A percentile compares a stretch with the other conserved stretches of the same genome.
These are phyloP conservation scores for Phytophthora pseudosyringae DNA, from an alignment of 352 stramenopile species.

Conservation along the genomic window DNA sequence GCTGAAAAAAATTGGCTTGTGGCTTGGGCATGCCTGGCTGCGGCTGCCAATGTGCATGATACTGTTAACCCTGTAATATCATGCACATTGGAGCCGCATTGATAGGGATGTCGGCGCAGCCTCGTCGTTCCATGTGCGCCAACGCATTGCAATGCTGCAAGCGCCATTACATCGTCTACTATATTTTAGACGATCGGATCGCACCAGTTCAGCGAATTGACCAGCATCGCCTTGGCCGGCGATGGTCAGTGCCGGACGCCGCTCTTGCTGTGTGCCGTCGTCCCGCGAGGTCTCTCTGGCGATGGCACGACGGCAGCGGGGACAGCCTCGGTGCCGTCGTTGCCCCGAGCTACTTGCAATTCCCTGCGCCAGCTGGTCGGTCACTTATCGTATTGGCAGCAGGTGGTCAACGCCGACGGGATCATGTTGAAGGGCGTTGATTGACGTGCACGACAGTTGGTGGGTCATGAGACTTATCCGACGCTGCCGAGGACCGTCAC, in stretches of 20 bases:
- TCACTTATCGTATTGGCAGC: too few relatives aligned
- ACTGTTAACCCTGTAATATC: too few relatives aligned
- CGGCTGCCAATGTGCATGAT: background rate
- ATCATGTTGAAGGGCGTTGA: slow-evolving; percentile 20
- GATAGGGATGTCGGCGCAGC: slow-evolving; percentile 8
- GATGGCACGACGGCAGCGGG: slow-evolving; percentile 13
- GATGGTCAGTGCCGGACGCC: background rate
- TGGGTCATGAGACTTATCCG: slow-evolving; percentile 2
- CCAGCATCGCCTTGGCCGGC: background rate
- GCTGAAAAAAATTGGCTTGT: slow-evolving; percentile 18
- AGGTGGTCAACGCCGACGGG: slow-evolving; percentile 20
- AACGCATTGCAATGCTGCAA: background rate
- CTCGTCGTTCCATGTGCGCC: background rate
- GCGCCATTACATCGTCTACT: slow-evolving; percentile 2
- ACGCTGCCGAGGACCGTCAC: background rate
- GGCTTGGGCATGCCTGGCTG: too few relatives aligned
- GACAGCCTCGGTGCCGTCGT: slow-evolving; percentile 11
- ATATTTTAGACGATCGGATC: background rate
- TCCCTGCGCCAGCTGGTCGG: slow-evolving; percentile 7
- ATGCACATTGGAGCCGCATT: background rate
- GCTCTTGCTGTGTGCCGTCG: background rate
- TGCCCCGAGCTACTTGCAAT: background rate
- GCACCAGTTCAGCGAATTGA: slow-evolving; percentile 6
- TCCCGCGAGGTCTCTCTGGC: slow-evolving; percentile 2
- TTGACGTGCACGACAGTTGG: slow-evolving; percentile 7